phyloP scores from a whole-genome alignment of 805 yeast species.

The Saccharomycopsis sp. region DNA sequence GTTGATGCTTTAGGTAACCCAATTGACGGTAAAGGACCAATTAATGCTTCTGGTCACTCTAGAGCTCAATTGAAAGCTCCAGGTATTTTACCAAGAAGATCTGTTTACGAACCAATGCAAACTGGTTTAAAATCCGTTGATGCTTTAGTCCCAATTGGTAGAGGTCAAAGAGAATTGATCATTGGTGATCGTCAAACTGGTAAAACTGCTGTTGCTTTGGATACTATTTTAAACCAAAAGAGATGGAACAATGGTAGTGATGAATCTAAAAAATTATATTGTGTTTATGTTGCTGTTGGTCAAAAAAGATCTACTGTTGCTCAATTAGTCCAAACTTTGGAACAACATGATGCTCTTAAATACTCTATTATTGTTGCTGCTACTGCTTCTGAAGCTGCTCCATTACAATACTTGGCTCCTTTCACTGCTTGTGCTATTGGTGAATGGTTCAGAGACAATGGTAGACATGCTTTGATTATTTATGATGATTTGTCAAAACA shows the following conservation, averaged over 20 bases:
- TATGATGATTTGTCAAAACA: slow-evolving; percentile 98
- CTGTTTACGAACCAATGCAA: slow-evolving; percentile 99
- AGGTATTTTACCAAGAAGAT: slow-evolving; percentile 99
- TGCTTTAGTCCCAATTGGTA: slow-evolving; percentile 98
- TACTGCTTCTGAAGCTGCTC: slow-evolving; percentile 99
- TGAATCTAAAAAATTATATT: slow-evolving; percentile 96
- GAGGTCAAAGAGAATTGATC: slow-evolving; percentile 99
- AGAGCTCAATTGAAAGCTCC: slow-evolving; percentile 99
- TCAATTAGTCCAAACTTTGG: slow-evolving; percentile 98
- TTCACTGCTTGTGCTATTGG: slow-evolving; percentile 99
- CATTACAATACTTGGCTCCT: slow-evolving; percentile 99
- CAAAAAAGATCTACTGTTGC: slow-evolving; percentile 99
- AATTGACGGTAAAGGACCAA: slow-evolving; percentile 99
- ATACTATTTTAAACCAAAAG: slow-evolving; percentile 98
- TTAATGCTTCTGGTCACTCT: slow-evolving; percentile 72
- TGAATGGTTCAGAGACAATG: slow-evolving; percentile 99
- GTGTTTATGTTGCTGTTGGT: slow-evolving; percentile 99
- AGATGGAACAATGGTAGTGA: slow-evolving; percentile 94
- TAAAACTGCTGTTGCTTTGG: slow-evolving; percentile 98
- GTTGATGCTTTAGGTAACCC: slow-evolving; percentile 99
- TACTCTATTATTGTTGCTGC: slow-evolving; percentile 98
- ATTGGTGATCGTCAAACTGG: slow-evolving; percentile 99
- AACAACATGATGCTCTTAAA: slow-evolving; percentile 95
- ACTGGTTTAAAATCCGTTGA: slow-evolving; percentile 99
- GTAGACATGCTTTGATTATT: slow-evolving; percentile 93